A percentile compares a stretch with the other conserved stretches of the same genome.
Conservation (phyloP, 768 basidiomycete species). For the Gyrodon lividus region DNA sequence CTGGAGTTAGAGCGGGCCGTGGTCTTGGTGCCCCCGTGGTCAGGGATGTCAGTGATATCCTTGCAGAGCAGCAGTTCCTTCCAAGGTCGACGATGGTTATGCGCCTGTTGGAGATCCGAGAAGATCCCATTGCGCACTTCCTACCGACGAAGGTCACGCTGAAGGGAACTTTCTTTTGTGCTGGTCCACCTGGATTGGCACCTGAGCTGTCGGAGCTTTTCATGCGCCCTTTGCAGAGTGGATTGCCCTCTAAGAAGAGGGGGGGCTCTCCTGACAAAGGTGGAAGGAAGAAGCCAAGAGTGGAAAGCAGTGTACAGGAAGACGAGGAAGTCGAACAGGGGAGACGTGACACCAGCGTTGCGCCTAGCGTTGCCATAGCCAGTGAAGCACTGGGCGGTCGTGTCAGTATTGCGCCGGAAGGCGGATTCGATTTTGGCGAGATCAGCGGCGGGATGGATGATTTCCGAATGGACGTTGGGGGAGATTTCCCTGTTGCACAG, state of each 20-base stretch:
- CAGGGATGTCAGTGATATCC: constrained; percentile 63
- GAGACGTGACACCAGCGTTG: constrained; percentile 64
- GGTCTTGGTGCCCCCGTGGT: constrained; percentile 56
- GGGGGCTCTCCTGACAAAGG: constrained; percentile 56
- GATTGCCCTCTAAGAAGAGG: constrained; percentile 55
- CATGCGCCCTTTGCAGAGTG: constrained; percentile 65
- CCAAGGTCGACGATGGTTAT: constrained; percentile 83
- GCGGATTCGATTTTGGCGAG: constrained; percentile 62
- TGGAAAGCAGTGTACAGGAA: constrained; percentile 47
- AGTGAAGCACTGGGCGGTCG: constrained; percentile 54
- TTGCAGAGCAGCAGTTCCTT: constrained; percentile 80
- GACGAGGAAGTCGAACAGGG: constrained; percentile 68
- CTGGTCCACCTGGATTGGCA: constrained; percentile 80
- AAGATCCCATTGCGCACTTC: constrained; percentile 83
- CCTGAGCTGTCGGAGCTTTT: constrained; percentile 85
- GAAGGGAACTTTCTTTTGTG: constrained; percentile 74
- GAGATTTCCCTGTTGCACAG: constrained; percentile 40
- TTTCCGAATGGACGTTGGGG: constrained; percentile 65
- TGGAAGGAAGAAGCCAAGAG: constrained; percentile 56
- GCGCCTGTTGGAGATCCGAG: constrained; percentile 81
- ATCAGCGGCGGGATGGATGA: constrained; percentile 58
- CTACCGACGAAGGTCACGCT: constrained; percentile 76
- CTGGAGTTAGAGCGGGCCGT: constrained; percentile 52
- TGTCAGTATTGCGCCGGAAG: constrained; percentile 54
- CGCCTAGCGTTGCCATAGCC: constrained; percentile 57